Evolutionary conservation across 163 green algal genomes (phyloP).

Genomic region (Scenedesmus sp.): DNA sequence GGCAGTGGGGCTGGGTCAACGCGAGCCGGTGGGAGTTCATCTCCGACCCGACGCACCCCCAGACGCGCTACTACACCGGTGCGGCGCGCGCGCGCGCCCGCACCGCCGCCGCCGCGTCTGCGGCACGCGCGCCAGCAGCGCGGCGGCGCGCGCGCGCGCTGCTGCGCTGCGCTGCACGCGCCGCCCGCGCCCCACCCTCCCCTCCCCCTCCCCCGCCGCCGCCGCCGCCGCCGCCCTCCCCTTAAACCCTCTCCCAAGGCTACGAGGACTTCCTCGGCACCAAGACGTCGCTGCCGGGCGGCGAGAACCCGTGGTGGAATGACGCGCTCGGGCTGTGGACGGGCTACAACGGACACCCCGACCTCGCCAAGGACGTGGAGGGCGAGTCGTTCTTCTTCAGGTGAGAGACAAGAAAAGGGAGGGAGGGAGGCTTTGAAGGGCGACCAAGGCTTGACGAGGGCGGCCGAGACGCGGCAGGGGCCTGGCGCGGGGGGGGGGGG

Average conservation of each 20-base stretch:
- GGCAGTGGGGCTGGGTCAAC: constrained; percentile 48
- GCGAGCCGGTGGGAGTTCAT: constrained; percentile 38
- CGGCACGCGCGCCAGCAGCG: too few species aligned
- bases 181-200: too few species aligned
- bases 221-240: not conserved
- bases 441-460: too few species aligned
- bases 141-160: too few species aligned
- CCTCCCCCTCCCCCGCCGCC: too few species aligned
- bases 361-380: constrained; percentile 22
- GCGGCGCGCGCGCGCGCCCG: too few species aligned
- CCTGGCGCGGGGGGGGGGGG: too few species aligned
- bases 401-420: too few species aligned
- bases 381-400: constrained; percentile 45
- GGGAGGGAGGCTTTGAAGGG: too few species aligned
- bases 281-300: constrained; percentile 26
- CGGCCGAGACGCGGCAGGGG: too few species aligned
- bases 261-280: constrained; percentile 11
- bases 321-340: constrained; percentile 37
- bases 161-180: too few species aligned
- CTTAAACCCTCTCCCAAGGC: not conserved
- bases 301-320: constrained; percentile 47
- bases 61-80: constrained; percentile 28
- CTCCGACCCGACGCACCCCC: not conserved
- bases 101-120: too few species aligned
- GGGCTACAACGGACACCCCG: constrained; percentile 33